A percentile compares a stretch with the other conserved stretches of the same genome.
These are phyloP conservation scores for Sanghuangporus weigelae DNA, from an alignment of 1,284 basidiomycete species.

Conservation along the genomic window DNA sequence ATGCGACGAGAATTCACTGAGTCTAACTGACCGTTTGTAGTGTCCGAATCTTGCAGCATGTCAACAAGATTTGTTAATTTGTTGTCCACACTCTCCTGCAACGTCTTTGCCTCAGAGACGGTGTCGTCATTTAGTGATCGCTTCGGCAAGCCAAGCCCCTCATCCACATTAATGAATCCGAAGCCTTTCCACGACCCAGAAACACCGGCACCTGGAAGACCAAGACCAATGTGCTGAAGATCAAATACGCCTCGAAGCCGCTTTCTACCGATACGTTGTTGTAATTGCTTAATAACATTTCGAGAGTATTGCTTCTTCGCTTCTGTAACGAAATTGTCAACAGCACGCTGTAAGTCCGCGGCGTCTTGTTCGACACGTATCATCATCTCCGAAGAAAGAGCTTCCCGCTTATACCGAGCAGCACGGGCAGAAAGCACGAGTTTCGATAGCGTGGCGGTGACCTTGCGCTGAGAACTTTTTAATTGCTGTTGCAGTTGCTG, in stretches of 20 bases:
- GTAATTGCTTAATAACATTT: constrained; percentile 27
- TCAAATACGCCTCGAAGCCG: constrained; percentile 60
- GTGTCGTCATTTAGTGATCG: constrained; percentile 46
- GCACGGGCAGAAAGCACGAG: constrained; percentile 72
- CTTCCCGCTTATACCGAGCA: constrained; percentile 16
- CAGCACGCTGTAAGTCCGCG: constrained; percentile 70
- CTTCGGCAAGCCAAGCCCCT: constrained; percentile 43
- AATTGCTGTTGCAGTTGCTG: constrained; percentile 42
- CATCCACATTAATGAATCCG: constrained; percentile 59
- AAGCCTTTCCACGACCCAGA: constrained; percentile 75
- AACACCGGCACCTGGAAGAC: constrained; percentile 66
- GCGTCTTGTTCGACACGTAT: constrained; percentile 73
- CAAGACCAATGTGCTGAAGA: constrained; percentile 60
- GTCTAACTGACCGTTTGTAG: constrained; percentile 7
- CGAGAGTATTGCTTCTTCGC: constrained; percentile 54
- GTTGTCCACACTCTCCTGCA: constrained; percentile 44
- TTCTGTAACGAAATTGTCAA: constrained; percentile 67
- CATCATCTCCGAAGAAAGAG: constrained; percentile 50
- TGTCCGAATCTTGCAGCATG: constrained; percentile 25
- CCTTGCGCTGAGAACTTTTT: constrained; percentile 59
- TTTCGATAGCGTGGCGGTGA: constrained; percentile 73
- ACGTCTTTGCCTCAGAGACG: constrained; percentile 46
- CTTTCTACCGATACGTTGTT: constrained; percentile 37
- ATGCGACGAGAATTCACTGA: neutral
- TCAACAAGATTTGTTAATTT: constrained; percentile 38